Evolutionary conservation across 129 eudicot species (phyloP).

Genomic region (Arctium minus): DNA sequence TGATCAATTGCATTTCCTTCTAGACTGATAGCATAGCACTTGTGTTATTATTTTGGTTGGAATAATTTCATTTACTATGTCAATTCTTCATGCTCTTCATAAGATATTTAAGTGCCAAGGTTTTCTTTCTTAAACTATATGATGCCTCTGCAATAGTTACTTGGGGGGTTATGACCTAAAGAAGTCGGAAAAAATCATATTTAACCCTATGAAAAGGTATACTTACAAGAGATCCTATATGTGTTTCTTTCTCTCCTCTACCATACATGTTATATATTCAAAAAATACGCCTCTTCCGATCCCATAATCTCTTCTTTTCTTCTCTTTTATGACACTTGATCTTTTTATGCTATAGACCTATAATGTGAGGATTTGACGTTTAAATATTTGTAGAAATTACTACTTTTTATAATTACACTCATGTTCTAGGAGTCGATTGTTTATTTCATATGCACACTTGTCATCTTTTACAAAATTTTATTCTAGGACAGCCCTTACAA

Average conservation of each 20-base stretch:
- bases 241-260: not conserved
- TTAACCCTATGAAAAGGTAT: not conserved
- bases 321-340: not conserved
- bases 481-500: conserved; percentile 52
- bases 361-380: not conserved
- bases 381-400: not conserved
- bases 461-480: not conserved
- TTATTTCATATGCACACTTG: not conserved
- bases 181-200: not conserved
- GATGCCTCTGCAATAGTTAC: not conserved
- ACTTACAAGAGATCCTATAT: not conserved
- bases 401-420: not conserved
- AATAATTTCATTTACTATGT: not conserved
- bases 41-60: not conserved
- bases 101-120: not conserved
- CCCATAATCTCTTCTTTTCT: not conserved
- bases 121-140: not conserved
- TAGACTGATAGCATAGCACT: not conserved
- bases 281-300: not conserved
- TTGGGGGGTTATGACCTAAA: not conserved
- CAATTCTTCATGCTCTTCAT: not conserved
- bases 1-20: not conserved
- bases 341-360: not conserved
- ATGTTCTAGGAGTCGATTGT: not conserved
- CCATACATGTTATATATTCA: not conserved